Evolutionary conservation across 2,329 filamentous ascomycete genomes (phyloP).

Genomic region (Aureobasidium sp.): DNA sequence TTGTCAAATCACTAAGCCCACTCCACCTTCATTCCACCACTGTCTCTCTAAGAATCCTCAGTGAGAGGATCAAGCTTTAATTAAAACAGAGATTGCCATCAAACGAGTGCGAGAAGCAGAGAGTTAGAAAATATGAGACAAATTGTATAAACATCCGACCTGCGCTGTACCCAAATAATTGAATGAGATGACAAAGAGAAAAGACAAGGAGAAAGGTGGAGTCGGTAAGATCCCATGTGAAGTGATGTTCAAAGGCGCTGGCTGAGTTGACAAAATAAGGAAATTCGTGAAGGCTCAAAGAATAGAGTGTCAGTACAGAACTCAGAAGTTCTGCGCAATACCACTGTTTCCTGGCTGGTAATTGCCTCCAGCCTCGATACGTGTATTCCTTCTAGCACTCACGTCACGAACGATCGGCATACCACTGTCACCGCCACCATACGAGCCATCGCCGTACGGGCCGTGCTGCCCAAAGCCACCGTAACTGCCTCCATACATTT

Average conservation of each 20-base stretch:
- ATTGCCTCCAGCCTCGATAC: slow-evolving; percentile 84
- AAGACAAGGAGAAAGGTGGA: neutral
- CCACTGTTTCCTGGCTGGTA: slow-evolving; percentile 85
- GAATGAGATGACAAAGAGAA: neutral
- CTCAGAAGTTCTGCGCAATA: slow-evolving; percentile 90
- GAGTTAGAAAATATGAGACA: neutral
- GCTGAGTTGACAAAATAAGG: slow-evolving; percentile 1
- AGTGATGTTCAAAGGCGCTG: neutral
- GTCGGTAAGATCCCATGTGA: neutral
- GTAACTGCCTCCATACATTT: slow-evolving; percentile 30
- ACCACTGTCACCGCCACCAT: slow-evolving; percentile 44
- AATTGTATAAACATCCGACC: slow-evolving; percentile 1
- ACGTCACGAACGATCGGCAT: slow-evolving; percentile 91
- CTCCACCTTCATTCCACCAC: neutral
- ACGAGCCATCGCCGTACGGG: slow-evolving; percentile 47
- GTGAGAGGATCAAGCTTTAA: neutral
- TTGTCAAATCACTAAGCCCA: neutral
- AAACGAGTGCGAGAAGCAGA: neutral
- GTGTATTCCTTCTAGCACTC: slow-evolving; percentile 80
- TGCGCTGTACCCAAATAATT: neutral
- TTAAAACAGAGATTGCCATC: neutral
- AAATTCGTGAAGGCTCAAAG: slow-evolving; percentile 5
- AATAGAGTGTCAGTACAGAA: neutral
- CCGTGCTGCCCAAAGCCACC: slow-evolving; percentile 45
- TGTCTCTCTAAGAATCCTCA: neutral